Percentiles rank a stretch among this genome's conserved stretches.
Evolutionary conservation across 2,329 filamentous ascomycete genomes (phyloP).

Genomic region (Furcasterigmium furcatum): DNA sequence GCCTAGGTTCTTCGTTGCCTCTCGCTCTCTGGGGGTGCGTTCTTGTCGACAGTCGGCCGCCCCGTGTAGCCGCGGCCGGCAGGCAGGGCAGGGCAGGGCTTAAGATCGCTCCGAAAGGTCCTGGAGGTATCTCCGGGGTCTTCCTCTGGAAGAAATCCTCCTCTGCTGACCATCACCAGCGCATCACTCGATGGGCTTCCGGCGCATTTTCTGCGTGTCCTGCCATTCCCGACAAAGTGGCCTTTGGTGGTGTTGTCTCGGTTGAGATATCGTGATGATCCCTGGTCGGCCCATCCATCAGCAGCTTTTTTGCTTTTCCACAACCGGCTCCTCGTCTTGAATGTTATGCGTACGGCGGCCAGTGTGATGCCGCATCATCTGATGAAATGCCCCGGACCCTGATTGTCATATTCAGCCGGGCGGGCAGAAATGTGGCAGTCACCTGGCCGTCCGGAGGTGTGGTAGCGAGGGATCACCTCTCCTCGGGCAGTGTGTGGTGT

Average conservation of each 20-base stretch:
- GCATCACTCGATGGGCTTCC: not conserved
- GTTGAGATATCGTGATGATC: not conserved
- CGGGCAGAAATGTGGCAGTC: no score
- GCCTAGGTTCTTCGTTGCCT: not conserved
- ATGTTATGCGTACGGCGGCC: not conserved
- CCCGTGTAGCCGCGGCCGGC: no score
- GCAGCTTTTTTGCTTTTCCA: not conserved
- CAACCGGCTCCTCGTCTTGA: not conserved
- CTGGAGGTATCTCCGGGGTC: no score
- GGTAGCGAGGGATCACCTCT: no score
- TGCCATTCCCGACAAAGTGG: no score
- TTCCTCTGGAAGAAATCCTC: no score
- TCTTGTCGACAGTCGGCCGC: no score
- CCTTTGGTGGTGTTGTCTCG: not conserved
- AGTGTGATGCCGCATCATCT: not conserved
- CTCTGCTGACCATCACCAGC: not conserved
- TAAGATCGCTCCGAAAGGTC: no score
- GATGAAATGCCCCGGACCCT: not conserved
- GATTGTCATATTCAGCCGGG: not conserved
- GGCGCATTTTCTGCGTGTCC: not conserved
- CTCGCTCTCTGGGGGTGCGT: no score
- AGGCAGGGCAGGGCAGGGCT: no score
- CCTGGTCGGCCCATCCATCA: not conserved
- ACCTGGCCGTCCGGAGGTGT: no score
- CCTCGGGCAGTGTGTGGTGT: no score